Conservation (phyloP, 352 stramenopile species). For the Globisporangium polare region DNA sequence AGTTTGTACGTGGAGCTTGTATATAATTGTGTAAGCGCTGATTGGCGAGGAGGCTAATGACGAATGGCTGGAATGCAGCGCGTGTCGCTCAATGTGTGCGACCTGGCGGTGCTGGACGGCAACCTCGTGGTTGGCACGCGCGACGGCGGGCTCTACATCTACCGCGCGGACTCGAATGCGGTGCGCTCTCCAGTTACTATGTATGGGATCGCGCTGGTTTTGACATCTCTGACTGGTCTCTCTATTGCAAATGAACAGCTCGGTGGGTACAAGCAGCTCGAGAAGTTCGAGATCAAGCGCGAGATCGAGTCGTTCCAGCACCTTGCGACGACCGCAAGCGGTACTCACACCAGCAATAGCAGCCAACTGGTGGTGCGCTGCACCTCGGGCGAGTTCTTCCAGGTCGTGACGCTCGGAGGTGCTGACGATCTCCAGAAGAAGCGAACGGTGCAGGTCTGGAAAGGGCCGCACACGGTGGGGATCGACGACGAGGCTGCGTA, state of each 20-base stretch:
- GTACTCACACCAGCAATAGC: not conserved
- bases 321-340: slow-evolving; percentile 10
- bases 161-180: slow-evolving; percentile 27
- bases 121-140: slow-evolving; percentile 63
- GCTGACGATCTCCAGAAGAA: slow-evolving; percentile 15
- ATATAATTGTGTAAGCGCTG: not conserved
- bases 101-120: slow-evolving; percentile 40
- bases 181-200: slow-evolving; percentile 13
- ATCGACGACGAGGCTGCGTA: slow-evolving; percentile 31
- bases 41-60: not conserved
- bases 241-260: slow-evolving; percentile 20
- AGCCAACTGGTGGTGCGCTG: slow-evolving; percentile 38
- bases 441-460: slow-evolving; percentile 30
- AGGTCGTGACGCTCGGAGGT: slow-evolving; percentile 15
- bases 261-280: slow-evolving; percentile 43
- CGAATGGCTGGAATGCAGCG: slow-evolving; percentile 21
- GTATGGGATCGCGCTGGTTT: too few relatives aligned
- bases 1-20: slow-evolving; percentile 47
- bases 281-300: slow-evolving; percentile 45
- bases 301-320: slow-evolving; percentile 59
- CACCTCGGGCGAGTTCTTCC: slow-evolving; percentile 52
- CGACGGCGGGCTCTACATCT: slow-evolving; percentile 59
- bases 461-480: slow-evolving; percentile 17
- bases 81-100: slow-evolving; percentile 68
- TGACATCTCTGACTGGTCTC: too few relatives aligned